Conservation (phyloP, 768 basidiomycete species). For the Dacryopinax spathularia region DNA sequence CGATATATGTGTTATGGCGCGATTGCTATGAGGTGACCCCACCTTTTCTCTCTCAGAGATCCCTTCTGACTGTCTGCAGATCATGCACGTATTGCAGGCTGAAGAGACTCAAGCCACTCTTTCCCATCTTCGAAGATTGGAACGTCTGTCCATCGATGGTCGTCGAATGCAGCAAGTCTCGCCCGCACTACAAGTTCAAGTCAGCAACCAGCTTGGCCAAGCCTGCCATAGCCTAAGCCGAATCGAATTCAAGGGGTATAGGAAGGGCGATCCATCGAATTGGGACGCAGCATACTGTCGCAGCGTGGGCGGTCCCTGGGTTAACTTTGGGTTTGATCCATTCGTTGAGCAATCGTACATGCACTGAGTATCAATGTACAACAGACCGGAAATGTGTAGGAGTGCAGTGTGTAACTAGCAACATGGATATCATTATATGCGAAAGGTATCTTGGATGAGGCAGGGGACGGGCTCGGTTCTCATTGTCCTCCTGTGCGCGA, state of each 20-base stretch:
- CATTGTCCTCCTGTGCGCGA: too few relatives aligned
- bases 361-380: slow-evolving; percentile 1
- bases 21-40: neutral
- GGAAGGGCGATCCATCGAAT: neutral
- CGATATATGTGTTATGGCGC: neutral
- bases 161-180: neutral
- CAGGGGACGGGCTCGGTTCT: too few relatives aligned
- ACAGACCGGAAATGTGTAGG: too few relatives aligned
- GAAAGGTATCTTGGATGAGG: too few relatives aligned
- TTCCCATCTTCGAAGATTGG: neutral
- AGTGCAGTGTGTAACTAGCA: too few relatives aligned
- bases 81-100: neutral
- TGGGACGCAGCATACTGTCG: neutral
- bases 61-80: neutral
- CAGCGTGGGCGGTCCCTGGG: neutral
- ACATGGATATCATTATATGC: too few relatives aligned
- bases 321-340: neutral
- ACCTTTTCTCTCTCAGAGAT: neutral
- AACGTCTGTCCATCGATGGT: neutral
- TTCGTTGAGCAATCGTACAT: too few relatives aligned
- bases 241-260: neutral
- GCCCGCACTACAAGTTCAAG: neutral
- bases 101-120: neutral
- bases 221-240: neutral
- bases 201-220: neutral